Conservation (phyloP, 2,329 filamentous ascomycete genomes). For the Epichloe coenophiala region DNA sequence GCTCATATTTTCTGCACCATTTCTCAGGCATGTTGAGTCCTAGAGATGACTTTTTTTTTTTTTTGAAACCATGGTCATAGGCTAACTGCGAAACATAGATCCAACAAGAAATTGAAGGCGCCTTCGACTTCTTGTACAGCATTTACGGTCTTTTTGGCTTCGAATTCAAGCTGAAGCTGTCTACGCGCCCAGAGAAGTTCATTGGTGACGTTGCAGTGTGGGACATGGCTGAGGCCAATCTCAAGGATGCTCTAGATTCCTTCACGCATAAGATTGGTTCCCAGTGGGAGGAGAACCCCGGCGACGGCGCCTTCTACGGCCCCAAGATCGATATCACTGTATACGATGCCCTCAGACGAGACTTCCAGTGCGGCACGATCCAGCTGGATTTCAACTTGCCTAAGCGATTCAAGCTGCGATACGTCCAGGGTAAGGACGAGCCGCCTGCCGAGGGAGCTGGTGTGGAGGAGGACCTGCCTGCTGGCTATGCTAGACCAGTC, state of each 20-base stretch:
- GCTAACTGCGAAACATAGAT: constrained; percentile 14
- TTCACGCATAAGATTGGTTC: constrained; percentile 51
- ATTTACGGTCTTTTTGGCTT: constrained; percentile 51
- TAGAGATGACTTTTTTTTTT: too few relatives aligned
- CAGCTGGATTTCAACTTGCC: constrained; percentile 82
- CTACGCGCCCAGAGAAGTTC: constrained; percentile 77
- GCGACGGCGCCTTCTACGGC: constrained; percentile 95
- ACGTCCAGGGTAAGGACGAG: constrained; percentile 38
- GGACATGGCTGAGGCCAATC: constrained; percentile 72
- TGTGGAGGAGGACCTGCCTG: constrained; percentile 37
- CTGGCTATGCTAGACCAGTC: constrained; percentile 65
- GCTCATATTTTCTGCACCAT: constrained; percentile 79
- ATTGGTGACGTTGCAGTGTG: constrained; percentile 79
- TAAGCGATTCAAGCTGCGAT: constrained; percentile 27
- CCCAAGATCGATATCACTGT: constrained; percentile 98
- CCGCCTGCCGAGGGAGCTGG: constrained; percentile 27
- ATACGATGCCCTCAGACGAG: constrained; percentile 70
- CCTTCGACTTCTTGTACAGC: constrained; percentile 76
- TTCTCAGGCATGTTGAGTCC: constrained; percentile 16
- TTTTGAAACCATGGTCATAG: not conserved
- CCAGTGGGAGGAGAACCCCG: constrained; percentile 82
- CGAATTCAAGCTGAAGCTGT: constrained; percentile 87
- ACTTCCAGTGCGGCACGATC: constrained; percentile 54
- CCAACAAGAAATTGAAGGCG: constrained; percentile 46
- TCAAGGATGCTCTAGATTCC: constrained; percentile 65